These are phyloP conservation scores for Albifimbria verrucaria DNA, from an alignment of 2,329 filamentous ascomycete species.

Conservation along the genomic window DNA sequence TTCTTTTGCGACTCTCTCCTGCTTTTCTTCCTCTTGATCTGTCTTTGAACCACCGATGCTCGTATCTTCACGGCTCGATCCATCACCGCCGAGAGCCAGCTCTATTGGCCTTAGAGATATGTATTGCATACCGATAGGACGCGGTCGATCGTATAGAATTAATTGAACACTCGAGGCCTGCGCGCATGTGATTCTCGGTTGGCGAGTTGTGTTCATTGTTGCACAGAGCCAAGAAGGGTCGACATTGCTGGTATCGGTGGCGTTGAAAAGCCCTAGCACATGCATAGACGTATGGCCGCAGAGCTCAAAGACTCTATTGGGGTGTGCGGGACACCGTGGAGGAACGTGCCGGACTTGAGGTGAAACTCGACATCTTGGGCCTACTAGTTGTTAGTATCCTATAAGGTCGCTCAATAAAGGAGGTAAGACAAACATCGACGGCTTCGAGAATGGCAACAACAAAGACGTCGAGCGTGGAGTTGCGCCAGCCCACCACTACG, in stretches of 20 bases:
- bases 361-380: constrained; percentile 82
- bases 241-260: constrained; percentile 41
- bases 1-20: constrained; percentile 55
- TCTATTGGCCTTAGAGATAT: constrained; percentile 88
- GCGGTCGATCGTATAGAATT: constrained; percentile 82
- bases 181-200: constrained; percentile 73
- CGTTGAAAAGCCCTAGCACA: constrained; percentile 81
- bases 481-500: constrained; percentile 92
- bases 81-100: constrained; percentile 76
- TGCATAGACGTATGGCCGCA: constrained; percentile 82
- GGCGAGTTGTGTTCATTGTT: constrained; percentile 47
- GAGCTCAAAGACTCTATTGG: constrained; percentile 77
- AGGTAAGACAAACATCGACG: constrained; percentile 66
- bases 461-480: constrained; percentile 85
- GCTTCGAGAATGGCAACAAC: constrained; percentile 87
- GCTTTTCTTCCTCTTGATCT: constrained; percentile 71
- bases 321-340: constrained; percentile 77
- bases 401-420: neutral
- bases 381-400: constrained; percentile 39
- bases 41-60: constrained; percentile 57
- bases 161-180: constrained; percentile 76
- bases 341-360: constrained; percentile 76
- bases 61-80: constrained; percentile 32
- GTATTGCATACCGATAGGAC: constrained; percentile 90
- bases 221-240: constrained; percentile 70